A percentile compares a stretch with the other conserved stretches of the same genome.
Conservation (phyloP, 2,329 filamentous ascomycete species). For the Alternaria conjuncta region DNA sequence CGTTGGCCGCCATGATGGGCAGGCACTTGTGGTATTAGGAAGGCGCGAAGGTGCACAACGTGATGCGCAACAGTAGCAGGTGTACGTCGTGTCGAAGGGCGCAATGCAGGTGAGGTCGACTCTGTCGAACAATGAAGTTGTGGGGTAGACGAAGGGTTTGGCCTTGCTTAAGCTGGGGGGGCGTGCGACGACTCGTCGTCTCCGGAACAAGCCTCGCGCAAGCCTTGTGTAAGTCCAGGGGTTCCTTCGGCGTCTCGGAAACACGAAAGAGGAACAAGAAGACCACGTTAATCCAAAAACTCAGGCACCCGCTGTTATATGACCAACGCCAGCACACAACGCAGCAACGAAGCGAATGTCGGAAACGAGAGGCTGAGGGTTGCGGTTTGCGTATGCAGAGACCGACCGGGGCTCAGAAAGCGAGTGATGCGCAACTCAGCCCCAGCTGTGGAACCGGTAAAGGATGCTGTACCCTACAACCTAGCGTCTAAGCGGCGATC, state of each 20-base stretch:
- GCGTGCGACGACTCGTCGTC: not conserved
- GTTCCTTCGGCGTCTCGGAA: not conserved
- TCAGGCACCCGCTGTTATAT: not conserved
- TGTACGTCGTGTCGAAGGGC: not conserved
- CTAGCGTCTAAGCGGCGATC: slow-evolving; percentile 1
- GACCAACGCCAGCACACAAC: not conserved
- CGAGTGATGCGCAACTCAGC: slow-evolving; percentile 13
- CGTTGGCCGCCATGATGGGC: slow-evolving; percentile 56
- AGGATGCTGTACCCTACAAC: not conserved
- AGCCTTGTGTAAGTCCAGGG: not conserved
- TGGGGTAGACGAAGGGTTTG: slow-evolving; percentile 6
- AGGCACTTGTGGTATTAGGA: not conserved
- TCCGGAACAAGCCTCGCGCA: not conserved
- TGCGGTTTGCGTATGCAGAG: slow-evolving; percentile 13
- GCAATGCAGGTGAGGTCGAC: not conserved
- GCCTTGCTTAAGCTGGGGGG: slow-evolving; percentile 5
- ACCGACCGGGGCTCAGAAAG: slow-evolving; percentile 3
- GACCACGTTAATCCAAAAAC: not conserved
- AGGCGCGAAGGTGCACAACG: not conserved
- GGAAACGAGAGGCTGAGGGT: slow-evolving; percentile 14
- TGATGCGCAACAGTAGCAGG: not conserved
- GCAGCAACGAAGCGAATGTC: slow-evolving; percentile 7
- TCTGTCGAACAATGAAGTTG: slow-evolving; percentile 4
- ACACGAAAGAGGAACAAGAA: not conserved
- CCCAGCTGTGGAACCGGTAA: slow-evolving; percentile 3